phyloP scores from a whole-genome alignment of 176 grass and related monocot species.

The Carex kokanica region DNA sequence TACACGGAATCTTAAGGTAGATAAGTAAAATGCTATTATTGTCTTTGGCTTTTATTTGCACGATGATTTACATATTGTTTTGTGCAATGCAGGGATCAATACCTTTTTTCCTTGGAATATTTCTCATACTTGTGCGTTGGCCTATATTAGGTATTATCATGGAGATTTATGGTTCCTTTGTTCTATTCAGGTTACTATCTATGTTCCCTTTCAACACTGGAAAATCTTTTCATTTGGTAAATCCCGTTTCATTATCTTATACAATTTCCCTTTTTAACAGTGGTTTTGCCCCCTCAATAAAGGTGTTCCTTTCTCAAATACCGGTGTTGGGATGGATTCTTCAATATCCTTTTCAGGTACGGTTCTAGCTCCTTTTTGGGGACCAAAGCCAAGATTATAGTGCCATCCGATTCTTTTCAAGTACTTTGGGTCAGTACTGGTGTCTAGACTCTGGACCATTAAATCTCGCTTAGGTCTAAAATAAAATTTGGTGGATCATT shows the following conservation, averaged over 20 bases:
- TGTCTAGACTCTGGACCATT: neutral
- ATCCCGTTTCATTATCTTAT: neutral
- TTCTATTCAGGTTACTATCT: slow-evolving; percentile 50
- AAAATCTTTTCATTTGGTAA: slow-evolving; percentile 3
- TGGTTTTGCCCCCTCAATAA: slow-evolving; percentile 42
- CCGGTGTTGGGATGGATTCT: slow-evolving; percentile 37
- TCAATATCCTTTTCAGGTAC: slow-evolving; percentile 39
- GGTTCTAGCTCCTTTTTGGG: neutral
- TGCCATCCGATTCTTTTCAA: neutral
- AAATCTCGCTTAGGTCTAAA: neutral
- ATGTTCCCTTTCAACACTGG: neutral
- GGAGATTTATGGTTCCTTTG: slow-evolving; percentile 50
- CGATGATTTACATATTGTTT: neutral
- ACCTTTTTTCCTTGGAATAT: slow-evolving; percentile 77
- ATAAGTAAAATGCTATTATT: neutral
- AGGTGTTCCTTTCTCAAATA: slow-evolving; percentile 43
- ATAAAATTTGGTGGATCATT: neutral
- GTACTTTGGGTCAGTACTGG: neutral
- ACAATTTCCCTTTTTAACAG: slow-evolving; percentile 17
- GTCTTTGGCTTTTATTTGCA: neutral
- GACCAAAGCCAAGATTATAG: neutral
- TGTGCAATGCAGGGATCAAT: slow-evolving; percentile 63
- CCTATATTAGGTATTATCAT: slow-evolving; percentile 82
- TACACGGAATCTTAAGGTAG: slow-evolving; percentile 71
- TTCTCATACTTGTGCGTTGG: slow-evolving; percentile 92